A percentile compares a stretch with the other conserved stretches of the same genome.
These are phyloP conservation scores for Rhododendron henanense DNA, from an alignment of 148 eudicot genomes.

Conservation along the genomic window DNA sequence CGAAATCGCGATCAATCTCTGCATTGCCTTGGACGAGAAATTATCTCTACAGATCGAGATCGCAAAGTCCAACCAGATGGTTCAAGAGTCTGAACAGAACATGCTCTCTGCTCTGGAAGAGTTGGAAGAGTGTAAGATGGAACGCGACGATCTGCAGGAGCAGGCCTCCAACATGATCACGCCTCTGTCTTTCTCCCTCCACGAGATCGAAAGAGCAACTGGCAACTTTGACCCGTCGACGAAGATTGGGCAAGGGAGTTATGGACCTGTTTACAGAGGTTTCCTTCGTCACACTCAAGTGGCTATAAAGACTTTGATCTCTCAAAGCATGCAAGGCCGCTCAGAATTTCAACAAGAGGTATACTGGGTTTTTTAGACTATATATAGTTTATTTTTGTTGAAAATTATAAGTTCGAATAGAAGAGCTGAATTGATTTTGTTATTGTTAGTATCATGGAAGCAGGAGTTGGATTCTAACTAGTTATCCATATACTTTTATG, in stretches of 20 bases:
- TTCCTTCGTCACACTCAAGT: not conserved
- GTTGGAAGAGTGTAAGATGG: slow-evolving; percentile 62
- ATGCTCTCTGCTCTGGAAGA: slow-evolving; percentile 57
- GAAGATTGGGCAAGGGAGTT: slow-evolving; percentile 68
- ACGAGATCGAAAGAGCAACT: slow-evolving; percentile 73
- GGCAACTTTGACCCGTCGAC: slow-evolving; percentile 42
- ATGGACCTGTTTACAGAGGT: not conserved
- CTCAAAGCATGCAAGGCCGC: slow-evolving; percentile 61
- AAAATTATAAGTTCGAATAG: too few relatives aligned
- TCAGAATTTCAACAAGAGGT: slow-evolving; percentile 84
- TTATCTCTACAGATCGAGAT: slow-evolving; percentile 43
- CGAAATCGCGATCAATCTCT: slow-evolving; percentile 36
- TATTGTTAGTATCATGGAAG: too few relatives aligned
- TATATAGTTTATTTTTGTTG: not conserved
- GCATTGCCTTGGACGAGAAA: slow-evolving; percentile 39
- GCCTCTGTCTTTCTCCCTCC: slow-evolving; percentile 32
- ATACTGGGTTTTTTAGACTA: not conserved
- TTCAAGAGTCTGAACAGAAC: slow-evolving; percentile 57
- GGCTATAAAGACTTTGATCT: slow-evolving; percentile 62
- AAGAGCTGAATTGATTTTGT: too few relatives aligned
- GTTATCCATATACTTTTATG: too few relatives aligned
- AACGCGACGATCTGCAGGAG: slow-evolving; percentile 60
- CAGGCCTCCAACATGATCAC: not conserved
- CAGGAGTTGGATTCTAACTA: too few relatives aligned
- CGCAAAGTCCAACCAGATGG: slow-evolving; percentile 38